Conservation (phyloP, 177 flowering plant species). For the Vitis hybrid region DNA sequence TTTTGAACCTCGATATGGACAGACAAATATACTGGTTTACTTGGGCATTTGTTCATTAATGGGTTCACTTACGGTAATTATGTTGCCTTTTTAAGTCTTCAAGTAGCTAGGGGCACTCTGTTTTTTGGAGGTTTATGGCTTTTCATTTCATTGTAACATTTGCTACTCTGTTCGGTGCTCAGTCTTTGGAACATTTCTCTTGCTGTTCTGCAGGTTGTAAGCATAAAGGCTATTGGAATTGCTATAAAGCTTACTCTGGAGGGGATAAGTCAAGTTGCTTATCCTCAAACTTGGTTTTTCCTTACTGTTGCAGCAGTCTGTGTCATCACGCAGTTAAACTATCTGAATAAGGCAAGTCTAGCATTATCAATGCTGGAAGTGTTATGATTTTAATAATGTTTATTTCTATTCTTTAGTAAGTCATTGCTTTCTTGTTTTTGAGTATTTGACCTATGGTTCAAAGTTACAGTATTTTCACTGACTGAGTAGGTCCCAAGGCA, state of each 20-base stretch:
- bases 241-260: slow-evolving; percentile 89
- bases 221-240: slow-evolving; percentile 95
- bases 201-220: slow-evolving; percentile 63
- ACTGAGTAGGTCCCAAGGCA: too few species aligned
- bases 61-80: slow-evolving; percentile 88
- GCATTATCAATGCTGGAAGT: not conserved
- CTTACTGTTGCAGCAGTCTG: slow-evolving; percentile 66
- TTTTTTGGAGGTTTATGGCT: not conserved
- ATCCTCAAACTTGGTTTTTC: slow-evolving; percentile 93
- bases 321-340: slow-evolving; percentile 84
- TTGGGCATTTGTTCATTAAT: slow-evolving; percentile 88
- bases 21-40: slow-evolving; percentile 80
- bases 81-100: not conserved
- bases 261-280: slow-evolving; percentile 77
- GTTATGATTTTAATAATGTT: not conserved
- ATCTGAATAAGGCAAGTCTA: slow-evolving; percentile 72
- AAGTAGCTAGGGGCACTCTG: not conserved
- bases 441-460: too few species aligned
- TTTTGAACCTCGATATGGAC: slow-evolving; percentile 90
- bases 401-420: not conserved
- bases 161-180: not conserved
- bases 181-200: not conserved
- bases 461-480: too few species aligned
- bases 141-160: not conserved
- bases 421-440: not conserved